A percentile compares a stretch with the other conserved stretches of the same genome.
Conservation (phyloP, 2,329 filamentous ascomycete species). For the Talaromyces sp. region DNA sequence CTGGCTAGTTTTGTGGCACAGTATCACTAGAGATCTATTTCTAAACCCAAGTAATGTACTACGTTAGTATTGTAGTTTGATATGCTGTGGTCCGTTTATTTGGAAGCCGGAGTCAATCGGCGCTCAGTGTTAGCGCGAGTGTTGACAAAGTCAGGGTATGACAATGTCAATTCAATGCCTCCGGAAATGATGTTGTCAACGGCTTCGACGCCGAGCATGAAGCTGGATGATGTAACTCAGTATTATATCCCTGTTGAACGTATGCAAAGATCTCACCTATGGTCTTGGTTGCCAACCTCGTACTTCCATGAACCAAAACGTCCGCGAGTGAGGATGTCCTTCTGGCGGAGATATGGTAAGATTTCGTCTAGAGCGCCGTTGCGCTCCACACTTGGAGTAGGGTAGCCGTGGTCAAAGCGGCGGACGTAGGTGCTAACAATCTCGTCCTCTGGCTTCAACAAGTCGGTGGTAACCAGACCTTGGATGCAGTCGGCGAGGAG, state of each 20-base stretch:
- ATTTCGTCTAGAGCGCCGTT: conserved; percentile 90
- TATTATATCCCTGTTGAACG: neutral
- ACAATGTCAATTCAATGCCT: conserved; percentile 83
- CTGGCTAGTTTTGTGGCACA: neutral
- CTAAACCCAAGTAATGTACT: neutral
- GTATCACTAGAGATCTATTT: neutral
- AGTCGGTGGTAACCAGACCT: conserved; percentile 93
- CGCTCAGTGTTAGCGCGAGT: conserved; percentile 57
- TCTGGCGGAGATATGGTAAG: conserved; percentile 81
- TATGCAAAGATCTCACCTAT: conserved; percentile 44
- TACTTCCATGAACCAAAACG: conserved; percentile 98
- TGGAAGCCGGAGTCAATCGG: conserved; percentile 34
- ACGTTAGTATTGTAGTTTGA: neutral
- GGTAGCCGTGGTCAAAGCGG: conserved; percentile 96
- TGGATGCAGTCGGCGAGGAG: conserved; percentile 86
- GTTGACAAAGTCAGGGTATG: conserved; percentile 97
- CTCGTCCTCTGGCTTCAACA: conserved; percentile 85
- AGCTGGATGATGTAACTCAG: conserved; percentile 39
- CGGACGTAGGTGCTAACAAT: conserved; percentile 97
- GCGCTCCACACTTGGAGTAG: conserved; percentile 91
- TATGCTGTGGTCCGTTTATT: neutral
- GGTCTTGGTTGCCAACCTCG: conserved; percentile 94
- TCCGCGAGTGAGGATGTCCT: conserved; percentile 90
- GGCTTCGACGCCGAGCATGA: conserved; percentile 93
- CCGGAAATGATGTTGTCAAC: conserved; percentile 85